These are phyloP conservation scores for Beta macrorhiza DNA, from an alignment of 179 eudicot genomes.

Conservation along the genomic window DNA sequence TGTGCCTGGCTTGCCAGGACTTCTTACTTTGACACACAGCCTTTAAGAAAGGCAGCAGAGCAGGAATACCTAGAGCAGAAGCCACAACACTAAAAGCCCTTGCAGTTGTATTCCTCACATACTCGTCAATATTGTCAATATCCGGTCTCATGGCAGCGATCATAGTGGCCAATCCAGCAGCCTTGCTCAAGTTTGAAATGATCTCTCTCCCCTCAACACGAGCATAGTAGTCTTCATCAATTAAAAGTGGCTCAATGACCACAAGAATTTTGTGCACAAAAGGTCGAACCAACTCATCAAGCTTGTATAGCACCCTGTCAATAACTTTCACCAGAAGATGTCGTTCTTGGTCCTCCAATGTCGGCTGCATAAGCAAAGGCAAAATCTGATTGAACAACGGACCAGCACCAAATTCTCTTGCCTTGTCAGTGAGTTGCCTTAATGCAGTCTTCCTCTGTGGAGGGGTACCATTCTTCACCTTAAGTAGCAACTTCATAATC, in stretches of 20 bases:
- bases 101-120: constrained; percentile 92
- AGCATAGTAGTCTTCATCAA: constrained; percentile 94
- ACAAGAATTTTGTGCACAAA: constrained; percentile 88
- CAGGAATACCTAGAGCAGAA: constrained; percentile 92
- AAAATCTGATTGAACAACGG: constrained; percentile 77
- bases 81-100: constrained; percentile 95
- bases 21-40: constrained; percentile 99
- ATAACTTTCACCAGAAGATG: constrained; percentile 92
- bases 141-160: constrained; percentile 97
- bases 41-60: constrained; percentile 81
- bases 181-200: constrained; percentile 91
- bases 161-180: constrained; percentile 97
- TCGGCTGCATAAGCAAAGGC: constrained; percentile 95
- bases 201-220: constrained; percentile 98
- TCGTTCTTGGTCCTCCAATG: constrained; percentile 90
- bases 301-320: constrained; percentile 81
- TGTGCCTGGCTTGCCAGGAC: constrained; percentile 97
- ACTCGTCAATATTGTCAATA: constrained; percentile 91
- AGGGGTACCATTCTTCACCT: constrained; percentile 93
- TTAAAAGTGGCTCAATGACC: constrained; percentile 88
- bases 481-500: constrained; percentile 73
- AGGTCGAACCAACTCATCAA: constrained; percentile 94
- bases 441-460: constrained; percentile 94
- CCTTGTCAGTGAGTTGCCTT: constrained; percentile 91
- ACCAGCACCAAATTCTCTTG: constrained; percentile 92